Evolutionary conservation across 306 rosid species (phyloP).

Genomic region (Carpinus viminea): DNA sequence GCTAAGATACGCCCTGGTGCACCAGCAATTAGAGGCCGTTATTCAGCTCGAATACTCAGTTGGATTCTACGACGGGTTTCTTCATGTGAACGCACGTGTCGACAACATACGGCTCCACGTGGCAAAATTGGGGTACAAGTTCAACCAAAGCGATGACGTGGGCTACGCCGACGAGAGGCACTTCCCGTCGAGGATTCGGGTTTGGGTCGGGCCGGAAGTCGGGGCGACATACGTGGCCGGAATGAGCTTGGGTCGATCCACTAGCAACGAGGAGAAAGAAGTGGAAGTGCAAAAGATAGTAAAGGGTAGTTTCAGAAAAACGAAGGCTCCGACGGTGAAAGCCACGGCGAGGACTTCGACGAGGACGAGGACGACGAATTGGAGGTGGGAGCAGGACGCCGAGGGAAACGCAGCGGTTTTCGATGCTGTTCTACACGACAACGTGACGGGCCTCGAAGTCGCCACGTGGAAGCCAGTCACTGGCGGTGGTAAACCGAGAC

Average conservation of each 20-base stretch:
- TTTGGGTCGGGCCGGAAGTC: constrained; percentile 88
- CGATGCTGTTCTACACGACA: constrained; percentile 65
- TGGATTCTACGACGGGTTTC: constrained; percentile 54
- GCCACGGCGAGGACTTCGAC: constrained; percentile 43
- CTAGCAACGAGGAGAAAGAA: constrained; percentile 63
- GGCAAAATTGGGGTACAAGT: constrained; percentile 58
- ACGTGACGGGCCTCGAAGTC: constrained; percentile 59
- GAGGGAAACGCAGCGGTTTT: constrained; percentile 83
- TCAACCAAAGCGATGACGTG: constrained; percentile 45
- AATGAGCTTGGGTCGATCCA: constrained; percentile 76
- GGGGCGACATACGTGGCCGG: constrained; percentile 77
- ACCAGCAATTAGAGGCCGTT: constrained; percentile 84
- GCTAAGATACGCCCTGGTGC: constrained; percentile 67
- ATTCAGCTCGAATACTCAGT: constrained; percentile 79
- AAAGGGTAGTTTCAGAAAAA: constrained; percentile 55
- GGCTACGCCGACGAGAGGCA: constrained; percentile 62
- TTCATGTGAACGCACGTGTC: constrained; percentile 73
- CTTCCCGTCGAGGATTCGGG: constrained; percentile 65
- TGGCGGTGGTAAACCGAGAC: constrained; percentile 13
- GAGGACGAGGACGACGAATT: constrained; percentile 43
- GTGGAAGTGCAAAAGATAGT: constrained; percentile 50
- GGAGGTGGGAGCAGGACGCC: constrained; percentile 92
- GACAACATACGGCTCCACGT: constrained; percentile 74
- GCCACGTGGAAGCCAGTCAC: constrained; percentile 34
- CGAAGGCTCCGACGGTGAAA: constrained; percentile 38